Percentiles rank a stretch among this genome's conserved stretches.
phyloP scores from a whole-genome alignment of 2,329 filamentous ascomycete species.

The Colletotrichum phormii region DNA sequence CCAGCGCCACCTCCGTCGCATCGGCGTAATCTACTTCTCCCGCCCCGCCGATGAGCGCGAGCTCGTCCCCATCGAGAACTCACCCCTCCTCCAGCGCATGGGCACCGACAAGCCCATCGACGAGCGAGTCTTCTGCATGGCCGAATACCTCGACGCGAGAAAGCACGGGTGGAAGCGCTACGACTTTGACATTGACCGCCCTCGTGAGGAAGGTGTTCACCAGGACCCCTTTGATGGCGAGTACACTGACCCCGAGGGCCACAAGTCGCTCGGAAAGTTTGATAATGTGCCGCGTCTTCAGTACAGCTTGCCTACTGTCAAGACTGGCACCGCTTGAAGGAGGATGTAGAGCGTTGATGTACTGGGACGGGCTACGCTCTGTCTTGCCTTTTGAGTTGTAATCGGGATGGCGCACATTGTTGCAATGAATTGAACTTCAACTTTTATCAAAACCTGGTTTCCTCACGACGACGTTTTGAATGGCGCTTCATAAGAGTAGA shows the following conservation, averaged over 20 bases:
- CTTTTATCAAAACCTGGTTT: no score
- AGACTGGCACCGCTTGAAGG: neutral
- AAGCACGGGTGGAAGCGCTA: slow-evolving; percentile 46
- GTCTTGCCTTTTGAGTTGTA: neutral
- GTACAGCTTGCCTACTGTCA: slow-evolving; percentile 18
- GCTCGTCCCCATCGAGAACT: slow-evolving; percentile 48
- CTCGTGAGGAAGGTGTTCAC: slow-evolving; percentile 23
- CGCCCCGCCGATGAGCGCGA: slow-evolving; percentile 50
- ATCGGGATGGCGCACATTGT: neutral
- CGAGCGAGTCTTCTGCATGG: slow-evolving; percentile 43
- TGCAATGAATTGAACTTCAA: no score
- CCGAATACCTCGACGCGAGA: slow-evolving; percentile 44
- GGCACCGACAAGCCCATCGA: slow-evolving; percentile 44
- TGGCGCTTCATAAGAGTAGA: no score
- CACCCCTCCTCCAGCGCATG: slow-evolving; percentile 47
- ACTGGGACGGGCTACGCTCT: neutral
- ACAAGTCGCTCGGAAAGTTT: slow-evolving; percentile 29
- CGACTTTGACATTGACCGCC: slow-evolving; percentile 43
- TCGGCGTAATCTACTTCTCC: slow-evolving; percentile 55
- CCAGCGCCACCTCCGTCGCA: slow-evolving; percentile 48
- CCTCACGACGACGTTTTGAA: no score
- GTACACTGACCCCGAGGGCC: slow-evolving; percentile 24
- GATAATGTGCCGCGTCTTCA: slow-evolving; percentile 26
- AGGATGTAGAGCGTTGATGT: neutral
- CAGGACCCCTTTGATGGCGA: slow-evolving; percentile 28